phyloP scores from a whole-genome alignment of 2,329 filamentous ascomycete species.

The Fusarium multiceps region DNA sequence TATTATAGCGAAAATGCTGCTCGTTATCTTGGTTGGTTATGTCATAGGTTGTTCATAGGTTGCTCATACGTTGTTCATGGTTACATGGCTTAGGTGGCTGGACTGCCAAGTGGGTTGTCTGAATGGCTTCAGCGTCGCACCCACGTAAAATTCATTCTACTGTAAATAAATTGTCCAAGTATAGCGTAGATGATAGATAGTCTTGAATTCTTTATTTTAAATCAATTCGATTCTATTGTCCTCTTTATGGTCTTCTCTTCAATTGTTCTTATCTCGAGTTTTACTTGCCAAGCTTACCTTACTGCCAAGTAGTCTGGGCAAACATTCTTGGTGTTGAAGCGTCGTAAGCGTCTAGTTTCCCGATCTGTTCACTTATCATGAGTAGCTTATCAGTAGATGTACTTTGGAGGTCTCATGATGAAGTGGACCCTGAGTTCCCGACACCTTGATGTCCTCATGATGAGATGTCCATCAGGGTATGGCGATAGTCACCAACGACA shows the following conservation, averaged over 20 bases:
- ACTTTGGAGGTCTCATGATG: slow-evolving; percentile 13
- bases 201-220: neutral
- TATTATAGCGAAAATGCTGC: too few relatives aligned
- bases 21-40: slow-evolving; percentile 4
- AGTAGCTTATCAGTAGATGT: neutral
- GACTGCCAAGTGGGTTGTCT: neutral
- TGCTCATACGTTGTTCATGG: neutral
- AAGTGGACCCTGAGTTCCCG: slow-evolving; percentile 5
- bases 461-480: slow-evolving; percentile 39
- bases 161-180: neutral
- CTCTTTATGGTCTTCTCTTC: neutral
- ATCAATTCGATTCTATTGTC: neutral
- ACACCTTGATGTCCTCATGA: slow-evolving; percentile 40
- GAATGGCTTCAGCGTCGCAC: neutral
- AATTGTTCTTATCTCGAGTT: neutral
- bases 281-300: neutral
- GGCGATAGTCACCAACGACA: neutral
- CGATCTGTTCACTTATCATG: neutral
- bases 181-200: neutral
- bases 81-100: neutral
- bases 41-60: slow-evolving; percentile 15
- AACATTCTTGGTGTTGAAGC: neutral
- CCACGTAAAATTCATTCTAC: neutral
- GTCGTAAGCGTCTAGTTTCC: neutral
- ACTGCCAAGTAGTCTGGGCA: neutral